Conservation (phyloP, 306 rosid genomes). For the Gillenia trifoliata region DNA sequence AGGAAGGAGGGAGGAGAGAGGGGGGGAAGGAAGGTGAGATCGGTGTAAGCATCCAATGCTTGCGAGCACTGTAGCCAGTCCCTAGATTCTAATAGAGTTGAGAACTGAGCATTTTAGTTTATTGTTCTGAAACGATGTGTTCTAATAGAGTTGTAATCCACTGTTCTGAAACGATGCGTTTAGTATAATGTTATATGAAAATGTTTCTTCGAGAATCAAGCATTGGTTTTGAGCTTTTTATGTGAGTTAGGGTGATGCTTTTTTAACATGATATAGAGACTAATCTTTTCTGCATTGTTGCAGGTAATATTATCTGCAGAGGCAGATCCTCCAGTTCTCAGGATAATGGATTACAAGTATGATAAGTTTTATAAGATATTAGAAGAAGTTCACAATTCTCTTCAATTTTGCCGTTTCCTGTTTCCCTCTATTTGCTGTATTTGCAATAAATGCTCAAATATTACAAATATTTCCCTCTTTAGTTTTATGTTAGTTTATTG, state of each 20-base stretch:
- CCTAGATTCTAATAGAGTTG: no score
- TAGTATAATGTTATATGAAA: not conserved
- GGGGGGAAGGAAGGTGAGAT: no score
- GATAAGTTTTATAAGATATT: not conserved
- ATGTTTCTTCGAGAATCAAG: not conserved
- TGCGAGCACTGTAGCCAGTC: no score
- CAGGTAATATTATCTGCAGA: conserved; percentile 91
- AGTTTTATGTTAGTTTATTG: not conserved
- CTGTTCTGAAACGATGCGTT: not conserved
- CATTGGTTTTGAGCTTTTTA: not conserved
- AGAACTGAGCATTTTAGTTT: not conserved
- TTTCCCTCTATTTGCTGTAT: no score
- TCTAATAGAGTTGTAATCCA: no score
- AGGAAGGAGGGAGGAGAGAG: no score
- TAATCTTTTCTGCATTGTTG: conserved; percentile 20
- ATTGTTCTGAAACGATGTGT: not conserved
- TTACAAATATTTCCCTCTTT: not conserved
- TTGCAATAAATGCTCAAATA: not conserved
- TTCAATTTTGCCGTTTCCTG: not conserved
- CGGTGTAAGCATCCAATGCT: no score
- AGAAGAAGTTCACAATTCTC: not conserved
- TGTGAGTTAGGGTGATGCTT: not conserved
- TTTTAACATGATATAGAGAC: not conserved
- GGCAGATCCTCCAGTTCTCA: conserved; percentile 95
- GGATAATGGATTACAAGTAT: conserved; percentile 89